phyloP scores from a whole-genome alignment of 108 stramenopile genomes.

The Skeletonema potamos region DNA sequence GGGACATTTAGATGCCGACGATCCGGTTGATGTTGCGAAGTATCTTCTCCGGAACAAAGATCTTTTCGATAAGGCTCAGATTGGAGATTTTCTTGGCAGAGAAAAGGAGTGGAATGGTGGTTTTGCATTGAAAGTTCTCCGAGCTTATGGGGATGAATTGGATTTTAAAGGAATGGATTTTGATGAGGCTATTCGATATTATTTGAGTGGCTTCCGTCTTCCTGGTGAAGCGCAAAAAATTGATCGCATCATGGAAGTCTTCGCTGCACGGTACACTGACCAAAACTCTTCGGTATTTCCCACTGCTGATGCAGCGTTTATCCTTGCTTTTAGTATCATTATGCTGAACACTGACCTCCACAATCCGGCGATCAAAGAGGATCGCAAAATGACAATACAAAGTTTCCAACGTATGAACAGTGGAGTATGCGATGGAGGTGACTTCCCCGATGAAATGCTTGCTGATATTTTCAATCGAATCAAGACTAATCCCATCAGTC shows the following conservation, averaged over 20 bases:
- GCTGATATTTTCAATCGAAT: slow-evolving; percentile 93
- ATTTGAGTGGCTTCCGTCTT: slow-evolving; percentile 94
- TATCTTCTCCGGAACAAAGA: slow-evolving; percentile 89
- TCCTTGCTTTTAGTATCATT: slow-evolving; percentile 97
- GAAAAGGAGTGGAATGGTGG: slow-evolving; percentile 92
- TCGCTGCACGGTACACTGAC: slow-evolving; percentile 92
- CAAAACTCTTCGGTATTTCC: slow-evolving; percentile 91
- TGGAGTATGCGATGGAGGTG: slow-evolving; percentile 95
- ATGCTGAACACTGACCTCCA: slow-evolving; percentile 99
- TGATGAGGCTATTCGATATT: slow-evolving; percentile 95
- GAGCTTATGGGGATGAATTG: slow-evolving; percentile 88
- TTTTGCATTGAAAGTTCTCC: slow-evolving; percentile 87
- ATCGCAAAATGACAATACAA: slow-evolving; percentile 94
- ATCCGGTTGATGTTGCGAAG: slow-evolving; percentile 85
- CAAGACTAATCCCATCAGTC: slow-evolving; percentile 89
- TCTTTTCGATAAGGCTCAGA: slow-evolving; percentile 93
- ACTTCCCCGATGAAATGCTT: slow-evolving; percentile 91
- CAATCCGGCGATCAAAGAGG: slow-evolving; percentile 95
- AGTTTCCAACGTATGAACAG: slow-evolving; percentile 95
- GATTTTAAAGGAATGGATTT: slow-evolving; percentile 90
- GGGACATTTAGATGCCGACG: slow-evolving; percentile 80
- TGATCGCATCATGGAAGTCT: slow-evolving; percentile 99
- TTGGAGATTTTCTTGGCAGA: slow-evolving; percentile 96
- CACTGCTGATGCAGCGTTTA: slow-evolving; percentile 94
- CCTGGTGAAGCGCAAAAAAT: slow-evolving; percentile 99